Evolutionary conservation across 2,329 filamentous ascomycete species (phyloP), one percentile per base, ranked within the genome.

Genomic region (Truncatella angustata): DNA sequence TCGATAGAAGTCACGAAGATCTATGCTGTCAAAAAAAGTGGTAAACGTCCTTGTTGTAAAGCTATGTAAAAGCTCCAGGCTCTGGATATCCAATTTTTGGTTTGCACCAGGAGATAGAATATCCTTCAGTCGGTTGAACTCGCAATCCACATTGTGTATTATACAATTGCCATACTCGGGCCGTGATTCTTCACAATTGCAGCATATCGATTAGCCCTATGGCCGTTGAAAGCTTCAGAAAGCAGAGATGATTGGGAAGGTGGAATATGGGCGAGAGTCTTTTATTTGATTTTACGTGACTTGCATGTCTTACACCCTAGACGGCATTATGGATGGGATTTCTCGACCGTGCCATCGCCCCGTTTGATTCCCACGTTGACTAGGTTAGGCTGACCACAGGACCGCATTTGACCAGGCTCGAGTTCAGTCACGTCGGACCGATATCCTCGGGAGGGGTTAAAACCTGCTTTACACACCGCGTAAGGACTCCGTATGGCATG

Each of bases 1-100:
- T n/a, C 64, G 65, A 67, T 68, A 73, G 3, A 73, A 55, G 7
- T 60, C 60, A 32, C 66, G 66, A 2, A 72, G 44, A 2, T 56
- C 43, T 2, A 65, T 59, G 36, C 64, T 59, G 3, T 58, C 61
- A 6, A 66, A 63, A 12, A 74, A 56, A 4, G 70, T 71, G 42
- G 63, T 63, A 14, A 60, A 65, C 2, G 71, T 74, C 5, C 66
- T 67, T 1, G 64, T 68, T 24, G 61, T 62, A 49, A 66, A 74
- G 50, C 73, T 67, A 50, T 74, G 70, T 1, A 74, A 58, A 4
- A 74, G 58, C 47, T 73, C 70, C 18, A 73, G 56, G 48, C 71
- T 67, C 11, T 60, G 46, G 5, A 71, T 53, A 30, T 66, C 62
- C n/a, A 66, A 20, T 20, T 5, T 20, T 20, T 42, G 42, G 2